These are phyloP conservation scores for Pistacia integerrima DNA, from an alignment of 345 rosid genomes.

Conservation along the genomic window DNA sequence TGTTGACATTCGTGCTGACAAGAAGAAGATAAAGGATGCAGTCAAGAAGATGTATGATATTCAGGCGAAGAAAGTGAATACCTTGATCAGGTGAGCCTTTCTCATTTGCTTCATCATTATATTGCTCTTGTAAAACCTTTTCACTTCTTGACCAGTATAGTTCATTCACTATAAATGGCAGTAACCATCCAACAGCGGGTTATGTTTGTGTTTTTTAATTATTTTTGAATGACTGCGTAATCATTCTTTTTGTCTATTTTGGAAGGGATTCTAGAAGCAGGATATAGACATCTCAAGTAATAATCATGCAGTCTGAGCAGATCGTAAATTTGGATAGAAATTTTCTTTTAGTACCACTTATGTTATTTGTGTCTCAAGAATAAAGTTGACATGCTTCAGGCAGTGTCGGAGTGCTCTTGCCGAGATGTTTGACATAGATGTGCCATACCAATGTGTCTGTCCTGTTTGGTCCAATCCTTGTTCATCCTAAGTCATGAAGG, in stretches of 20 bases:
- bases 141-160: background rate
- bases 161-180: background rate
- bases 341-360: background rate
- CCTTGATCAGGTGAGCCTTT: conserved; percentile 73
- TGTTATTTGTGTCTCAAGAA: background rate
- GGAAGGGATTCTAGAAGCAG: background rate
- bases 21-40: conserved; percentile 89
- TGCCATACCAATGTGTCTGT: too few species aligned
- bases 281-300: background rate
- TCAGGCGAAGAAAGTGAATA: conserved; percentile 92
- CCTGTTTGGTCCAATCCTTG: too few species aligned
- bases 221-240: background rate
- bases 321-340: too few species aligned
- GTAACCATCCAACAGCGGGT: background rate
- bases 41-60: conserved; percentile 96
- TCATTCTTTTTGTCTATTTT: too few species aligned
- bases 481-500: too few species aligned
- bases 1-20: conserved; percentile 91
- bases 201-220: too few species aligned
- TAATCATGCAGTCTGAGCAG: background rate
- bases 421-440: too few species aligned
- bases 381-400: too few species aligned
- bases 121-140: background rate
- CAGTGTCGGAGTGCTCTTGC: too few species aligned
- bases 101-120: background rate